Conservation (phyloP, 352 stramenopile genomes). For the Phytophthora citrophthora region DNA sequence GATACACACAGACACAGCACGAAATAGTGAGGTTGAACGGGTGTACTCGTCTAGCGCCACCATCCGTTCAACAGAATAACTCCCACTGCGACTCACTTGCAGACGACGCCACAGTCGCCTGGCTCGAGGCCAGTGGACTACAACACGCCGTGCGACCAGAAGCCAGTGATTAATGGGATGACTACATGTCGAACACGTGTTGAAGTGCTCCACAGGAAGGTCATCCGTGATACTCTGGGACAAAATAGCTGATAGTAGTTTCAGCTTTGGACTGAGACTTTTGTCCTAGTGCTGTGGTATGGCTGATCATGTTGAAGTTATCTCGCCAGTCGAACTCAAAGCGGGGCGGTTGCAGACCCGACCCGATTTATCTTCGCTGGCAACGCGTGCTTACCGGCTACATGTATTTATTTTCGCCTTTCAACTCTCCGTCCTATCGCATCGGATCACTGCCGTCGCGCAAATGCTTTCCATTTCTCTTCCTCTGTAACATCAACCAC, state of each 20-base stretch:
- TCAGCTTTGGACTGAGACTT: too few species aligned
- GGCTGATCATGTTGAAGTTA: conserved; percentile 17
- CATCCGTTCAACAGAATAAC: too few species aligned
- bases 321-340: conserved; percentile 9
- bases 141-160: too few species aligned
- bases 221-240: too few species aligned
- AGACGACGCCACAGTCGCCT: conserved; percentile 1
- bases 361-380: conserved; percentile 5
- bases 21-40: not conserved
- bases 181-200: too few species aligned
- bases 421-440: conserved; percentile 2
- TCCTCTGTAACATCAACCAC: conserved; percentile 5
- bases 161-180: too few species aligned
- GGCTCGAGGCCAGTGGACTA: too few species aligned
- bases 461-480: conserved; percentile 5
- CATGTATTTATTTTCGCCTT: conserved; percentile 19
- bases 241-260: too few species aligned
- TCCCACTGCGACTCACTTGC: too few species aligned
- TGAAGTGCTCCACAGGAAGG: too few species aligned
- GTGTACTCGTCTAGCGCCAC: conserved; percentile 31
- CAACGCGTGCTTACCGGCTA: not conserved
- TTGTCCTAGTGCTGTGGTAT: too few species aligned
- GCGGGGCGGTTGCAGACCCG: not conserved
- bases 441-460: not conserved
- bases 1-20: not conserved